These are phyloP conservation scores for Eucalyptus rudis DNA, from an alignment of 345 rosid species.

Conservation along the genomic window DNA sequence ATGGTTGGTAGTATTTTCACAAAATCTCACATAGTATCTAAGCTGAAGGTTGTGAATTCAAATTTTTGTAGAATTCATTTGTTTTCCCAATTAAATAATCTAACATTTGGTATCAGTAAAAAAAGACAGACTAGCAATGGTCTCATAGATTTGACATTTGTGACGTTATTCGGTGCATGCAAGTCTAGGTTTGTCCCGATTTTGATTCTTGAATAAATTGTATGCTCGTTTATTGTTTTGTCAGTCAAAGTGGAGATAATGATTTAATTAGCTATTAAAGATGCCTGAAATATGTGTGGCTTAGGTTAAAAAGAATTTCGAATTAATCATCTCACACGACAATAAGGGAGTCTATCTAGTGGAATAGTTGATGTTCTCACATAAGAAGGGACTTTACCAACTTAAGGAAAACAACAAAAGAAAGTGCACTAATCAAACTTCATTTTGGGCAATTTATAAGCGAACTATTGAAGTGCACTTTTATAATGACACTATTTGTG, in stretches of 20 bases:
- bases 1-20: rapidly evolving
- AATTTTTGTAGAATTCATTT: too few species aligned
- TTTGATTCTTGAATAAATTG: not conserved
- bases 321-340: not conserved
- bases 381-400: not conserved
- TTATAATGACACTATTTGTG: not conserved
- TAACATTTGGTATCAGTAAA: too few species aligned
- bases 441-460: not conserved
- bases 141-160: not conserved
- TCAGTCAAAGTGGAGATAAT: not conserved
- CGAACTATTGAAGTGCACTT: not conserved
- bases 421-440: not conserved
- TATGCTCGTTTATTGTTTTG: not conserved
- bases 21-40: rapidly evolving
- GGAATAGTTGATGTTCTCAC: not conserved
- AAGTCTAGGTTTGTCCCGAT: not conserved
- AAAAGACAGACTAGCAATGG: too few species aligned
- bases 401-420: not conserved
- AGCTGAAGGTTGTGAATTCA: rapidly evolving
- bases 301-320: not conserved
- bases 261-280: not conserved
- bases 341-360: not conserved
- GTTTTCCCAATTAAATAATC: too few species aligned
- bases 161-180: not conserved
- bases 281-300: not conserved